Conservation (phyloP, 768 basidiomycete species). For the Pisolithus albus region DNA sequence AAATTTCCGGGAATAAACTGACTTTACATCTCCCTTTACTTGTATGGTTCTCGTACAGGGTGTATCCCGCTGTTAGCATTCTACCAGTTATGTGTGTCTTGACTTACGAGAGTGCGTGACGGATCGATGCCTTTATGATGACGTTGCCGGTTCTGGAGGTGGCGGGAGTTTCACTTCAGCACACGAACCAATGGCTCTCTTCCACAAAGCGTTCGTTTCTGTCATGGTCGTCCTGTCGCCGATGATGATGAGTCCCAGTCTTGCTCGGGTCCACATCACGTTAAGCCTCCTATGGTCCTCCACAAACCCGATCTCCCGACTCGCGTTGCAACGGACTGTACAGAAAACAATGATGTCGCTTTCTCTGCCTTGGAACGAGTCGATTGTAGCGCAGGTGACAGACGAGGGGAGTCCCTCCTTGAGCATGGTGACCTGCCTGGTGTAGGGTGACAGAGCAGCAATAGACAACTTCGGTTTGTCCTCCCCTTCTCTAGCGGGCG, state of each 20-base stretch:
- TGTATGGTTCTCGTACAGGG: not conserved
- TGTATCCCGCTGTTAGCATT: not conserved
- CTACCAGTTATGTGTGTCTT: not conserved
- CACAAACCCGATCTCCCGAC: slow-evolving; percentile 58
- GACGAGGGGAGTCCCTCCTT: slow-evolving; percentile 29
- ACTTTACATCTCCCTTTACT: not conserved
- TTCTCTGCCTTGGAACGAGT: slow-evolving; percentile 61
- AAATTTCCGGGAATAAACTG: too few species aligned
- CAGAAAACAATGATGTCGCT: slow-evolving; percentile 62
- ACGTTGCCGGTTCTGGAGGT: not conserved
- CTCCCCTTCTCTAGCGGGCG: not conserved
- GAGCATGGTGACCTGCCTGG: slow-evolving; percentile 47
- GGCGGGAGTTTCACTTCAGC: slow-evolving; percentile 17
- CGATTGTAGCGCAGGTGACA: slow-evolving; percentile 19
- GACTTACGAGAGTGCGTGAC: not conserved
- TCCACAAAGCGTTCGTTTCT: slow-evolving; percentile 41
- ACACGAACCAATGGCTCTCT: slow-evolving; percentile 37
- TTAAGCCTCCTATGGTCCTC: slow-evolving; percentile 55
- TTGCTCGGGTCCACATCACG: slow-evolving; percentile 66
- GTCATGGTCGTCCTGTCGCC: slow-evolving; percentile 49
- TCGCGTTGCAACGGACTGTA: slow-evolving; percentile 53
- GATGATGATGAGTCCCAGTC: slow-evolving; percentile 51
- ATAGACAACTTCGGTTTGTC: not conserved
- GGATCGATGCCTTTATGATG: not conserved
- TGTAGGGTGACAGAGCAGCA: slow-evolving; percentile 45